These are phyloP conservation scores for Aspergillus pseudonomiae DNA, from an alignment of 2,329 filamentous ascomycete genomes.

Conservation along the genomic window DNA sequence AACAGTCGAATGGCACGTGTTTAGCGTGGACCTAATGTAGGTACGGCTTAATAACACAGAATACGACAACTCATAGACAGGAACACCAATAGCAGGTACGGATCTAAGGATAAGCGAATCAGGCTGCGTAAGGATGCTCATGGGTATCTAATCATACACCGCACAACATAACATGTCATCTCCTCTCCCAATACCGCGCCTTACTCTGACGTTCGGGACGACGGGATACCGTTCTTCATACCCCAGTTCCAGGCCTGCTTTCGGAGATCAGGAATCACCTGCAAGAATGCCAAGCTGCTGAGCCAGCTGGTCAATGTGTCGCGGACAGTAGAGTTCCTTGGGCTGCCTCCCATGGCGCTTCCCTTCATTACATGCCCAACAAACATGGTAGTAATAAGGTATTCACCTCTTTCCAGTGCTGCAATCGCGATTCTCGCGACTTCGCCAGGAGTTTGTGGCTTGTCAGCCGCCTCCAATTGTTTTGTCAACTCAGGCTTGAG, in stretches of 20 bases:
- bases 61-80: slow-evolving; percentile 8
- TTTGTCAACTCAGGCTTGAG: slow-evolving; percentile 80
- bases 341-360: slow-evolving; percentile 54
- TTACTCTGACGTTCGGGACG: slow-evolving; percentile 17
- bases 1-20: neutral
- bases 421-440: slow-evolving; percentile 72
- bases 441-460: slow-evolving; percentile 73
- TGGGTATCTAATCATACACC: slow-evolving; percentile 35
- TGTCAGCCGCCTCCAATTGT: slow-evolving; percentile 80
- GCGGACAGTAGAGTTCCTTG: slow-evolving; percentile 55
- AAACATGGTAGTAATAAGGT: slow-evolving; percentile 74
- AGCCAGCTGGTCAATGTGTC: slow-evolving; percentile 61
- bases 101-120: slow-evolving; percentile 16
- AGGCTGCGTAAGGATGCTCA: slow-evolving; percentile 14
- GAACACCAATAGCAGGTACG: slow-evolving; percentile 12
- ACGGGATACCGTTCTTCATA: slow-evolving; percentile 54
- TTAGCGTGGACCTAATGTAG: neutral
- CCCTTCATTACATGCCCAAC: slow-evolving; percentile 74
- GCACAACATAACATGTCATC: slow-evolving; percentile 18
- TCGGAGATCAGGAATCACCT: slow-evolving; percentile 61
- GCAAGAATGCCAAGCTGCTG: slow-evolving; percentile 57
- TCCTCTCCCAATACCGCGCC: slow-evolving; percentile 7
- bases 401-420: slow-evolving; percentile 79
- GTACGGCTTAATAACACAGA: neutral
- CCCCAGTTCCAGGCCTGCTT: slow-evolving; percentile 61